Percentiles rank a stretch among this genome's conserved stretches.
These are phyloP conservation scores for Candida manassasensis DNA, from an alignment of 805 yeast species.

Conservation along the genomic window DNA sequence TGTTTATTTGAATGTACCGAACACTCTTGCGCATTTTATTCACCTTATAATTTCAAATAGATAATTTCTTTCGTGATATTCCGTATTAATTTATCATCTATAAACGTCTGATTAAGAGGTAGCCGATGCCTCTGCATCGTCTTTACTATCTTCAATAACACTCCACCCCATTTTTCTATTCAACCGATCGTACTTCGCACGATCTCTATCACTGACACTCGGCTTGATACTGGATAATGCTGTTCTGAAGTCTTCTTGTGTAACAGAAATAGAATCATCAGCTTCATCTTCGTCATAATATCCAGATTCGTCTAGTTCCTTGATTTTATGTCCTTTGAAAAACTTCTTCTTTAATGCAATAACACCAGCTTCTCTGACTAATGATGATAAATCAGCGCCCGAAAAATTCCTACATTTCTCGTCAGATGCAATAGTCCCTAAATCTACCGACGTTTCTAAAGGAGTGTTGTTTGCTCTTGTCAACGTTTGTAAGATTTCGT, in stretches of 20 bases:
- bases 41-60: too few species aligned
- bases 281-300: slow-evolving; percentile 21
- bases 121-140: slow-evolving; percentile 1
- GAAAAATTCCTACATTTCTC: slow-evolving; percentile 83
- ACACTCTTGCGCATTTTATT: too few species aligned
- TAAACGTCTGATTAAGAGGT: too few species aligned
- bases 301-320: slow-evolving; percentile 35
- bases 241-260: slow-evolving; percentile 56
- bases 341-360: slow-evolving; percentile 74
- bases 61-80: too few species aligned
- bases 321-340: slow-evolving; percentile 41
- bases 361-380: slow-evolving; percentile 93
- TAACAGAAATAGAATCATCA: slow-evolving; percentile 49
- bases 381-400: slow-evolving; percentile 92
- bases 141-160: slow-evolving; percentile 22
- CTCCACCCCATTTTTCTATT: slow-evolving; percentile 77
- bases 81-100: too few species aligned
- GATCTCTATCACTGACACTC: slow-evolving; percentile 82
- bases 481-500: slow-evolving; percentile 77
- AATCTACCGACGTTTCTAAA: slow-evolving; percentile 54
- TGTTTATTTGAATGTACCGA: too few species aligned
- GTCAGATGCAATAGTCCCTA: slow-evolving; percentile 61
- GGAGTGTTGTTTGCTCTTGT: slow-evolving; percentile 75
- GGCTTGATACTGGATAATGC: slow-evolving; percentile 81
- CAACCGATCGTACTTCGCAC: slow-evolving; percentile 68